Percentiles rank a stretch among this genome's conserved stretches.
These are phyloP conservation scores for Fagopyrum tataricum DNA, from an alignment of 148 eudicot species.

Conservation along the genomic window DNA sequence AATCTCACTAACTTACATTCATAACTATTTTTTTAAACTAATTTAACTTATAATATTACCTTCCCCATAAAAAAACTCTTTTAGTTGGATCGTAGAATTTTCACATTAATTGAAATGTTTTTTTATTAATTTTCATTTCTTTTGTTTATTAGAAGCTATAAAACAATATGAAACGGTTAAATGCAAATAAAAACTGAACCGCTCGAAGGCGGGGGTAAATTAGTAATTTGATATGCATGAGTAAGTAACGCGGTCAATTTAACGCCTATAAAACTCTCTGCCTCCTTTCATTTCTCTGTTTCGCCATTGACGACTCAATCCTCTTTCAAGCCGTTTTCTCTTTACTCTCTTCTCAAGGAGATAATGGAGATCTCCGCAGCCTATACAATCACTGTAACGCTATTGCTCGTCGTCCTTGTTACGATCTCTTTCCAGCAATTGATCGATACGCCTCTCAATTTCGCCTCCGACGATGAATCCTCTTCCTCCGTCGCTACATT, in stretches of 20 bases:
- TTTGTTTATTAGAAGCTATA: background rate
- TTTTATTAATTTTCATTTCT: background rate
- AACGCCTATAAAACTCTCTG: conserved; percentile 6
- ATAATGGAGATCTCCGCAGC: background rate
- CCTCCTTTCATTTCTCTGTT: conserved; percentile 6
- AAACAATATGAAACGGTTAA: background rate
- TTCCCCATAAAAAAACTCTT: background rate
- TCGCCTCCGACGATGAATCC: background rate
- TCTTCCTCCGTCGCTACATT: background rate
- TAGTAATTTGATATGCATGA: background rate
- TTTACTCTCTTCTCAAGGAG: background rate
- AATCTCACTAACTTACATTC: background rate
- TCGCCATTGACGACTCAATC: conserved; percentile 11
- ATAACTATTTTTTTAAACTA: background rate
- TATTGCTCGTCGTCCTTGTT: conserved; percentile 2
- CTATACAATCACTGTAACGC: background rate
- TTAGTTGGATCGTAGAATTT: background rate
- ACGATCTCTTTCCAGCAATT: background rate
- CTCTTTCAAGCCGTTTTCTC: conserved; percentile 6
- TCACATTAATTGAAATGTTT: background rate
- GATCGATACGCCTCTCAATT: conserved; percentile 1
- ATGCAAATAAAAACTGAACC: background rate
- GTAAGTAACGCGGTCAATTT: background rate
- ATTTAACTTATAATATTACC: background rate
- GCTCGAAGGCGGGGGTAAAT: background rate